Evolutionary conservation across 2,329 filamentous ascomycete genomes (phyloP), one percentile per base, ranked within the genome.

Genomic region (Diaporthe sp.): DNA sequence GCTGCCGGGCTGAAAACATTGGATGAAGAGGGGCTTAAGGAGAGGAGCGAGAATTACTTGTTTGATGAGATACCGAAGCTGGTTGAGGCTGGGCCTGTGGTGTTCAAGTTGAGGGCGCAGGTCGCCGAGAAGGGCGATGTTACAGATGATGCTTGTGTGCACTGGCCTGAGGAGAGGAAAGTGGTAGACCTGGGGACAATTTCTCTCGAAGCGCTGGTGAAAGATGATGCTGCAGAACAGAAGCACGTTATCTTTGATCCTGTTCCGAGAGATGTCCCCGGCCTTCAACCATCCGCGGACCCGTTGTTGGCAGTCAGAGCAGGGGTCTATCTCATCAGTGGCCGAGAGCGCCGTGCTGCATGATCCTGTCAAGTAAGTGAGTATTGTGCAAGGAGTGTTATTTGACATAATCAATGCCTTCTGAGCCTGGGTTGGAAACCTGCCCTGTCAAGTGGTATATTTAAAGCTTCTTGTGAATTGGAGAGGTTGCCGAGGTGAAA

Each of bases 221-320:
- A 82, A 31, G 82, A 84, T n/a, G 82, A 84, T 51, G 83, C 87
- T 72, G 82, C 82, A 73, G 81, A 87, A 82, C 86, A 89, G 82
- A 88, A 90, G 82, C 82, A 83, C 44, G 83, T 89, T 55, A 91
- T 92, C 77, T 91, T 89, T 77, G 89, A 92, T 82, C 89, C 89
- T 1, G 85, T 91, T 68, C 89, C 90, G 7, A 83, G 89, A 72
- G 58, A 42, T 42, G 85, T 91, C 2, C 81, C 87, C 28, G 89
- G 89, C 0, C 82, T 91, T 31, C 88, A 89, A 79, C 77, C 85
- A 6, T 88, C 86, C 75, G 87, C 82, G 28, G 89, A 92, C 83
- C 89, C 90, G 53, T 79, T 92, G 77, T 78, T 92, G 76, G 88
- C 91, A 58, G 84, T 90, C 72, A 84, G 90, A 58, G 89, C 90